Percentiles rank a stretch among this genome's conserved stretches.
Conservation (phyloP, 495 filamentous ascomycete species). For the Aspergillus biplanus region DNA sequence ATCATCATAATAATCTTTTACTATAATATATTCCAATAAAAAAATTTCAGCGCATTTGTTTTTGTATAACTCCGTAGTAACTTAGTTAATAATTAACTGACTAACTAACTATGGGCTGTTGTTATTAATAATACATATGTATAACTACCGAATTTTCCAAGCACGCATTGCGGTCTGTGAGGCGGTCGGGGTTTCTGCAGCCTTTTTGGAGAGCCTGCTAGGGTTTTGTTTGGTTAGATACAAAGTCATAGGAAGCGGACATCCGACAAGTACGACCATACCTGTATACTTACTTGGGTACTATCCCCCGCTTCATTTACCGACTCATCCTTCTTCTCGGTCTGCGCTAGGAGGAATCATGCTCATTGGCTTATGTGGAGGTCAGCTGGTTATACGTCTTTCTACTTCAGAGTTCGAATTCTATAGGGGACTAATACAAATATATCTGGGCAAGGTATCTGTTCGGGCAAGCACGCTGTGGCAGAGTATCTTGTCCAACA, state of each 20-base stretch:
- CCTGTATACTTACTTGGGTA: not conserved
- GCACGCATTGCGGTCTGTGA: not conserved
- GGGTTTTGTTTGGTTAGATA: too few relatives aligned
- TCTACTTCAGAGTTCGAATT: slow-evolving; percentile 3
- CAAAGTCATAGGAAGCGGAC: too few relatives aligned
- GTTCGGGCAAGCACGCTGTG: slow-evolving; percentile 85
- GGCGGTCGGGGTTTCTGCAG: not conserved
- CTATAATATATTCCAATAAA: too few relatives aligned
- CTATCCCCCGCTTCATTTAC: not conserved
- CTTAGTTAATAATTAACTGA: too few relatives aligned
- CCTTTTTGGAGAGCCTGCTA: not conserved
- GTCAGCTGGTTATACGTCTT: slow-evolving; percentile 50
- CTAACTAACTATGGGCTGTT: too few relatives aligned
- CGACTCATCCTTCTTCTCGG: not conserved
- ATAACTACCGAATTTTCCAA: too few relatives aligned
- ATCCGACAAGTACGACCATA: too few relatives aligned
- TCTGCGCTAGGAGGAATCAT: slow-evolving; percentile 50
- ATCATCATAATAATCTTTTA: too few relatives aligned
- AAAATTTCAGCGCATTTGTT: too few relatives aligned
- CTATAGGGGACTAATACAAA: slow-evolving; percentile 15
- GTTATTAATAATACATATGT: too few relatives aligned
- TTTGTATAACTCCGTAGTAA: too few relatives aligned
- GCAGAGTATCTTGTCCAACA: slow-evolving; percentile 78
- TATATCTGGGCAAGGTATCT: slow-evolving; percentile 65
- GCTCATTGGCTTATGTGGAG: slow-evolving; percentile 93